Base-by-base conservation (phyloP, 2,329 filamentous ascomycete species). In the Diaporthe citri region DNA sequence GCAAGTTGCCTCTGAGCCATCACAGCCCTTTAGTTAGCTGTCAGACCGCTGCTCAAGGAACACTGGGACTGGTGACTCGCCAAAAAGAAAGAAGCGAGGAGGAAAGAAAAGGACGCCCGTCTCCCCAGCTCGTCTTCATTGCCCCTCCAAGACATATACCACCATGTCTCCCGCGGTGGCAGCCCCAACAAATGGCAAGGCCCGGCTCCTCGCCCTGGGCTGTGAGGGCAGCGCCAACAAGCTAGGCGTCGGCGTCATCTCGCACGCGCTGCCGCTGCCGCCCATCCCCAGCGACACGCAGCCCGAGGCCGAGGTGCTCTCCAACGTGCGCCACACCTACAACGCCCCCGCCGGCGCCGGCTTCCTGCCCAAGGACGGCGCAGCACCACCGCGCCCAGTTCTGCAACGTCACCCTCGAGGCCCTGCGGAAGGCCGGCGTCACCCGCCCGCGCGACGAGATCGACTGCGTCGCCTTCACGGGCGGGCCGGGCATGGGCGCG, bases 171-270 rank as follows among this genome's bases (percentile, higher is more conserved):
- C 75, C 46, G 28, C 70, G 4, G 5, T 25, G 31, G 62, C 60
- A 28, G 31, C 51, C n/a, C 57, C 69, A 1, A 51, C 41, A 3
- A 41, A 3, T 22, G 81, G 78, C 80, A 84, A 80, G 76, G 81
- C 76, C 79, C 84, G 86, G 74, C 88, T 88, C 81, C 87, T 91
- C 77, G 88, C 90, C 79, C 85, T 92, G 77, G 90, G 90, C 78
- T 90, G 88, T 82, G 97, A 99, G 88, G 96, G 97, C 83, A 98
- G 95, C 74, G 97, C 97, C 85, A 99, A 99, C 89, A 99, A 99
- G 86, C 92, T 99, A 71, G 97, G 96, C 79, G 93, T 98, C 75
- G 97, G 97, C 81, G 88, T 99, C 75, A 98, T 99, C 83, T 90
- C 92, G 34, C 97, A 98, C 87, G 88, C 92, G 74, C 55, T 66